Conservation (phyloP, 1,284 basidiomycete species). For the Sanghuangporus weigelae region DNA sequence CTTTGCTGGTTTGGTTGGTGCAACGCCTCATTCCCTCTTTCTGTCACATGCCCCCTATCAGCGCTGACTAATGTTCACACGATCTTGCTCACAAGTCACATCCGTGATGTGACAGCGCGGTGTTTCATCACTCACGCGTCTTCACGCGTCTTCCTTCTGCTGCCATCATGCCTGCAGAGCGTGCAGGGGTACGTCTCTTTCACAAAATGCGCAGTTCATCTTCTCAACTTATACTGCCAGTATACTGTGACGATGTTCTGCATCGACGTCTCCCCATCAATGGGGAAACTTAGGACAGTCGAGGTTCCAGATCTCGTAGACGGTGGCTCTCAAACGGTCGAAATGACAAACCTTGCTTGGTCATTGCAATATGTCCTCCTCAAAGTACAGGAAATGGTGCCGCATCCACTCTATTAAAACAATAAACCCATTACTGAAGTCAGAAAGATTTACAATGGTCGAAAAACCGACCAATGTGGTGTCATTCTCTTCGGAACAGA, state of each 20-base stretch:
- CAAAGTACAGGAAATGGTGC: constrained; percentile 85
- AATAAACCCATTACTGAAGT: constrained; percentile 1
- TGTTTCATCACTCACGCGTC: constrained; percentile 2
- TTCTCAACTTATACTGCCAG: constrained; percentile 30
- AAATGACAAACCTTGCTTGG: constrained; percentile 78
- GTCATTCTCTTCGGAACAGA: constrained; percentile 82
- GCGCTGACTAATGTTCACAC: neutral
- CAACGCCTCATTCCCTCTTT: neutral
- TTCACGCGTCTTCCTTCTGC: constrained; percentile 7
- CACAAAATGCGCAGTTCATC: neutral
- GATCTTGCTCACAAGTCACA: neutral
- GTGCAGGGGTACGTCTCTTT: constrained; percentile 59
- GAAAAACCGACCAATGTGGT: constrained; percentile 90
- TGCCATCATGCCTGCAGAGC: constrained; percentile 62
- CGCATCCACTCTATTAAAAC: neutral
- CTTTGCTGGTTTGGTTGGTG: neutral
- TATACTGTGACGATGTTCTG: constrained; percentile 84
- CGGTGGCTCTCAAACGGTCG: constrained; percentile 43
- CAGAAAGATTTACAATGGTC: constrained; percentile 74
- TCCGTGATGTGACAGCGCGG: neutral
- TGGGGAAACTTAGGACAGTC: constrained; percentile 61
- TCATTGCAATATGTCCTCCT: constrained; percentile 81
- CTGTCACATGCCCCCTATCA: neutral
- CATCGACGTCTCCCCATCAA: constrained; percentile 82
- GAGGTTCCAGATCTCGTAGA: constrained; percentile 50